Evolutionary conservation across 2,329 filamentous ascomycete genomes (phyloP).

Genomic region (Spiromastix sp.): DNA sequence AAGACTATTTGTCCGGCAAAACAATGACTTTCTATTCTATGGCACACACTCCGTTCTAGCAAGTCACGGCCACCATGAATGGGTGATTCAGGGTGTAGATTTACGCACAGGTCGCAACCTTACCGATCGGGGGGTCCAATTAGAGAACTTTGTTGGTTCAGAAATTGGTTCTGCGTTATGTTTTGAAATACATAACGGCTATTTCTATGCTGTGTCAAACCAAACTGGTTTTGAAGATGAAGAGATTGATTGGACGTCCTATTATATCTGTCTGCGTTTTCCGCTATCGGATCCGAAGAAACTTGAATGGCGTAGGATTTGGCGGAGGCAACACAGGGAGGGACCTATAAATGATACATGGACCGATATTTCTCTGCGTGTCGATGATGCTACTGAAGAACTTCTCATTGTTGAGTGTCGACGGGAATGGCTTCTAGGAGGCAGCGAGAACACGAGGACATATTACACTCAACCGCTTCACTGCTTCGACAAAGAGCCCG

Average conservation of each 20-base stretch:
- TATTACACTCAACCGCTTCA: conserved; percentile 48
- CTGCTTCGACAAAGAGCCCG: conserved; percentile 14
- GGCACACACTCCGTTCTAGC: conserved; percentile 51
- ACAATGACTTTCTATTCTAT: conserved; percentile 50
- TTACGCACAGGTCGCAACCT: conserved; percentile 34
- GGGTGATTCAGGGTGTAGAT: conserved; percentile 49
- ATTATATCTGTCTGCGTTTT: conserved; percentile 58
- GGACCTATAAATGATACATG: conserved; percentile 66
- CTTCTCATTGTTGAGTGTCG: conserved; percentile 57
- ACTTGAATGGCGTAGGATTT: conserved; percentile 44
- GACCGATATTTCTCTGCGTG: conserved; percentile 54
- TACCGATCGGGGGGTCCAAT: conserved; percentile 35
- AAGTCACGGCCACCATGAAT: conserved; percentile 48
- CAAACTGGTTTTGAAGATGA: conserved; percentile 52
- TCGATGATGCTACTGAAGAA: conserved; percentile 48
- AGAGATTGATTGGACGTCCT: conserved; percentile 57
- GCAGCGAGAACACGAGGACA: conserved; percentile 50
- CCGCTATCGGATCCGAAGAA: conserved; percentile 39
- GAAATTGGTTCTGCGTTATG: conserved; percentile 59
- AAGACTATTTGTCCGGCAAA: conserved; percentile 59
- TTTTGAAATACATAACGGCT: conserved; percentile 57
- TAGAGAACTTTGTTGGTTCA: conserved; percentile 50
- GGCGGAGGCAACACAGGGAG: conserved; percentile 57
- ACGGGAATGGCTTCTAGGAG: conserved; percentile 53
- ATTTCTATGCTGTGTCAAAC: conserved; percentile 62